Evolutionary conservation across 495 filamentous ascomycete genomes (phyloP).

Genomic region (Penicillium steckii): DNA sequence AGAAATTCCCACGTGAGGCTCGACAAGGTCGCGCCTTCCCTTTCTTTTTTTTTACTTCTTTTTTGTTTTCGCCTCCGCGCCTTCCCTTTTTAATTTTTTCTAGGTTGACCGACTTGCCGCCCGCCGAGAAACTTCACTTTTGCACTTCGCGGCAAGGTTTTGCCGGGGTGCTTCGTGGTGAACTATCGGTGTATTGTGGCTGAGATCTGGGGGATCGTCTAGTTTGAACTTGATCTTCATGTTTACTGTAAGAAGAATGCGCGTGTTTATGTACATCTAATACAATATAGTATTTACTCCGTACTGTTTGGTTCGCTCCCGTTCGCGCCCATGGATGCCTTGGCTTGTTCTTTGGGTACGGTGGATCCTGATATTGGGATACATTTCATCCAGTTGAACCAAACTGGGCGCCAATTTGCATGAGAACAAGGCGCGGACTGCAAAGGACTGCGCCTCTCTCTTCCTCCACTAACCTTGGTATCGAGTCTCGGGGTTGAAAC

Average conservation of each 20-base stretch:
- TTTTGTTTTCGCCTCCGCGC: too few species aligned
- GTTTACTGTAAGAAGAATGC: too few species aligned
- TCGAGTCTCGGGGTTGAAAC: not conserved
- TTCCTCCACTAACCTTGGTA: not conserved
- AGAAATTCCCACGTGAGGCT: constrained; percentile 15
- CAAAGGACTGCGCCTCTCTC: not conserved
- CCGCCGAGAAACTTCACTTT: not conserved
- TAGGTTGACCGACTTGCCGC: not conserved
- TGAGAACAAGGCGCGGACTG: not conserved
- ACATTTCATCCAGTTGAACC: not conserved
- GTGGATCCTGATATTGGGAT: not conserved
- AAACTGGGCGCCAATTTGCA: not conserved
- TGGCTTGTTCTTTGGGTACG: not conserved
- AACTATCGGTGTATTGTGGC: constrained; percentile 7
- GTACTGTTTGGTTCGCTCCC: not conserved
- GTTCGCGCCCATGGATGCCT: constrained; percentile 1
- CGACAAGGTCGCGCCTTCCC: not conserved
- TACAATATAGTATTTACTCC: too few species aligned
- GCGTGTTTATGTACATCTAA: too few species aligned
- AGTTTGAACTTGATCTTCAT: too few species aligned
- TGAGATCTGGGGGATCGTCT: too few species aligned
- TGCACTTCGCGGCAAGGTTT: not conserved
- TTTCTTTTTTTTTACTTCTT: too few species aligned
- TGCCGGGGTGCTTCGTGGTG: constrained; percentile 5
- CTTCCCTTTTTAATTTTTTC: too few species aligned